These are phyloP conservation scores for Stylonectria norvegica DNA, from an alignment of 2,329 filamentous ascomycete species.

Conservation along the genomic window DNA sequence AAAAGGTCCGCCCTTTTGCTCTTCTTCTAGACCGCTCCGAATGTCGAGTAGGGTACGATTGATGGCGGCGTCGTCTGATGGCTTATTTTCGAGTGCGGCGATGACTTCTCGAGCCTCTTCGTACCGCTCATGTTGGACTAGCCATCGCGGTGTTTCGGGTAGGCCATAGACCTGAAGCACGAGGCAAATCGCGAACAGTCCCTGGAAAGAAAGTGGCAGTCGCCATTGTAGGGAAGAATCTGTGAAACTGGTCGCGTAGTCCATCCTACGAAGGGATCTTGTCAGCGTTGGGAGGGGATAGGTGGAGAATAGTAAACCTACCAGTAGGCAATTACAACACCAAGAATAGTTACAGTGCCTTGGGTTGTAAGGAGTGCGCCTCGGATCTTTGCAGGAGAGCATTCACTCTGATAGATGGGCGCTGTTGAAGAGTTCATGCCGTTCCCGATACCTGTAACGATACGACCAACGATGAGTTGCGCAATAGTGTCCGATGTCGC, in stretches of 20 bases:
- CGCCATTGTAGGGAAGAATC: slow-evolving; percentile 1
- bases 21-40: not conserved
- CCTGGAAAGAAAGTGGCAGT: not conserved
- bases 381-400: slow-evolving; percentile 5
- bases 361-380: slow-evolving; percentile 4
- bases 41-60: not conserved
- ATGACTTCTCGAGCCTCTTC: not conserved
- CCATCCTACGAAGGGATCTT: slow-evolving; percentile 1
- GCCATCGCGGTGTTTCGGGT: not conserved
- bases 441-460: not conserved
- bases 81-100: not conserved
- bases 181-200: not conserved
- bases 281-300: not conserved
- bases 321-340: slow-evolving; percentile 9
- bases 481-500: not conserved
- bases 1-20: not conserved
- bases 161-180: not conserved
- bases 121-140: not conserved
- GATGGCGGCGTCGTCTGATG: not conserved
- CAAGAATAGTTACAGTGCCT: slow-evolving; percentile 7
- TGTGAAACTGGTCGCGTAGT: slow-evolving; percentile 7
- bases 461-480: not conserved
- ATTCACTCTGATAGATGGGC: slow-evolving; percentile 6
- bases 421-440: slow-evolving; percentile 5
- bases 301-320: not conserved